A percentile compares a stretch with the other conserved stretches of the same genome.
Conservation (phyloP, 139 green algal species). For the Edaphochlamys debaryana region DNA sequence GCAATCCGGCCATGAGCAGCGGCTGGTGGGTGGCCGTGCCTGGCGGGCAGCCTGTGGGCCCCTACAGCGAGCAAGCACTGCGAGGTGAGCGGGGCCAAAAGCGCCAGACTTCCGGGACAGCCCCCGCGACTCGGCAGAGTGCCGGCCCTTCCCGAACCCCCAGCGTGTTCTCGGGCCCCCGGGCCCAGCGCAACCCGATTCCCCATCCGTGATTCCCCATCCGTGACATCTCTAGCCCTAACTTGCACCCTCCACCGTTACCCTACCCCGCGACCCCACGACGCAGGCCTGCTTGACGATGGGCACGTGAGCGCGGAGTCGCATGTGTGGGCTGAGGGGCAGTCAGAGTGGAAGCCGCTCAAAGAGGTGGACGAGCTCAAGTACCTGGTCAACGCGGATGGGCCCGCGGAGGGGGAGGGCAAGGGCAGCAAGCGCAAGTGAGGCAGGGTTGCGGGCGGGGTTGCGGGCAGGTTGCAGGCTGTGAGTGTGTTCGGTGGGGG, state of each 20-base stretch:
- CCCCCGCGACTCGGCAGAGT: too few relatives aligned
- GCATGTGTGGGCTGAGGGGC: slow-evolving; percentile 53
- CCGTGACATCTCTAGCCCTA: too few relatives aligned
- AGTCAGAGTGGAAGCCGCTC: slow-evolving; percentile 41
- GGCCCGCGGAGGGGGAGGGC: neutral
- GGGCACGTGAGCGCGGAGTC: slow-evolving; percentile 29
- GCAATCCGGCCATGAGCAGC: slow-evolving; percentile 40
- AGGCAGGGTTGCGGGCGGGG: too few relatives aligned
- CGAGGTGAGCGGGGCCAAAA: slow-evolving; percentile 31
- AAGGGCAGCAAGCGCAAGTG: slow-evolving; percentile 16
- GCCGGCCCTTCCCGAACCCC: too few relatives aligned
- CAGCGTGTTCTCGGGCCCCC: too few relatives aligned
- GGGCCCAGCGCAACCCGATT: too few relatives aligned
- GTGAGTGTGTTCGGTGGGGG: too few relatives aligned
- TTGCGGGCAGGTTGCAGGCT: too few relatives aligned
- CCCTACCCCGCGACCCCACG: too few relatives aligned
- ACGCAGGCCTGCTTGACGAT: slow-evolving; percentile 43
- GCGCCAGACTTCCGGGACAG: too few relatives aligned
- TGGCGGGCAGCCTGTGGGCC: slow-evolving; percentile 43
- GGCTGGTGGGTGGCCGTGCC: slow-evolving; percentile 34
- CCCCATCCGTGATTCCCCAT: too few relatives aligned
- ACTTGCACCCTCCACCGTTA: too few relatives aligned
- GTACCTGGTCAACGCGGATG: slow-evolving; percentile 18
- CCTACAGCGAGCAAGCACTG: slow-evolving; percentile 46
- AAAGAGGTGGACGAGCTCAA: slow-evolving; percentile 41